A percentile compares a stretch with the other conserved stretches of the same genome.
These are phyloP conservation scores for Elongisporangium prolatum DNA, from an alignment of 352 stramenopile species.

Conservation along the genomic window DNA sequence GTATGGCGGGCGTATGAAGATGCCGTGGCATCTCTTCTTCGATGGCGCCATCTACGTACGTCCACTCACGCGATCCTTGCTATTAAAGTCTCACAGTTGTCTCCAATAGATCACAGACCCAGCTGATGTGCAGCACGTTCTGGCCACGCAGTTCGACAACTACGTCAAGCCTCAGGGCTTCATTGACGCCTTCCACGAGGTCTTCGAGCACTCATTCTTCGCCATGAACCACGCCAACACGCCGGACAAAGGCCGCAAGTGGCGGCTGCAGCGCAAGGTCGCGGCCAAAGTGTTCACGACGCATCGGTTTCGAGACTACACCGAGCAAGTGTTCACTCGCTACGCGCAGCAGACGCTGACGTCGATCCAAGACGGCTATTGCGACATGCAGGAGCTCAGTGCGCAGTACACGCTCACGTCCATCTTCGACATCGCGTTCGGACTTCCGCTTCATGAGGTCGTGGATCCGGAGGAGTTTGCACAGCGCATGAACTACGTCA, in stretches of 20 bases:
- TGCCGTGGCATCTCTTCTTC: slow-evolving; percentile 64
- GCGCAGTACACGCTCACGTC: slow-evolving; percentile 45
- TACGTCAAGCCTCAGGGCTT: slow-evolving; percentile 74
- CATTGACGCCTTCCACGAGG: slow-evolving; percentile 53
- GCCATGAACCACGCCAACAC: slow-evolving; percentile 56
- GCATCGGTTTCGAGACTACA: slow-evolving; percentile 42
- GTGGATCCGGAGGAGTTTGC: slow-evolving; percentile 30
- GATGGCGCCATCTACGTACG: slow-evolving; percentile 54
- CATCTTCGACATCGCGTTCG: slow-evolving; percentile 63
- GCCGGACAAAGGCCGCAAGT: slow-evolving; percentile 49
- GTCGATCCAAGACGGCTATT: slow-evolving; percentile 5
- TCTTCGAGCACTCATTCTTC: slow-evolving; percentile 75
- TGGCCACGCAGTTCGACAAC: slow-evolving; percentile 59
- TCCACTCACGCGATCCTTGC: neutral
- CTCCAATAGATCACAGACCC: slow-evolving; percentile 38
- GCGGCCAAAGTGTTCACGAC: slow-evolving; percentile 87
- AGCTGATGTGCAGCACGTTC: slow-evolving; percentile 59
- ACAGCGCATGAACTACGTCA: slow-evolving; percentile 45
- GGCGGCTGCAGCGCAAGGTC: slow-evolving; percentile 74
- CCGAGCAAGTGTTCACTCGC: slow-evolving; percentile 40
- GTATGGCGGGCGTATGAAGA: slow-evolving; percentile 50
- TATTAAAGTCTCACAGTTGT: neutral
- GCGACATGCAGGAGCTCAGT: slow-evolving; percentile 51
- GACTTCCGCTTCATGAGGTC: slow-evolving; percentile 26
- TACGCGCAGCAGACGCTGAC: slow-evolving; percentile 24